Evolutionary conservation across 352 stramenopile genomes (phyloP), one percentile per base, ranked within the genome.

Genomic region (Peronospora destructor): DNA sequence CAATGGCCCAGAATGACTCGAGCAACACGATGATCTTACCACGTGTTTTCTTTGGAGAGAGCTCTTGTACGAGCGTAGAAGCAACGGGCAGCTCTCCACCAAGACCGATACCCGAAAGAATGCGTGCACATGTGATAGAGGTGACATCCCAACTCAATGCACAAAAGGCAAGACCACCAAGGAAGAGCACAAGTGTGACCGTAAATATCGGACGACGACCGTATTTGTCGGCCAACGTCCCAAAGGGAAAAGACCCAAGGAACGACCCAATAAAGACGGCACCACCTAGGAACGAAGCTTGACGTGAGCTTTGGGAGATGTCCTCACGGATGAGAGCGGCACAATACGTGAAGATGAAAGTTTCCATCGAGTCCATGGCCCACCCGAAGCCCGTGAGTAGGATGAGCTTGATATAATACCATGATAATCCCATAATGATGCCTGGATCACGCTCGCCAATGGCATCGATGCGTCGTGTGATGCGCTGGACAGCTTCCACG

Each of bases 301-400:
- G 56, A 17, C 59, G 52, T 8, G 49, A 23, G 35, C 59, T 70
- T 59, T 64, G 56, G 9, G 57, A n/a, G 26, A 84, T 81, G 56
- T 85, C 71, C 23, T 68, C 38, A 2, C 13, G 39, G 41, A 83
- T 80, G 45, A 79, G 56, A 13, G 11, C 12, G 9, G 52, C 47
- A 35, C 66, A 66, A 65, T 85, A 87, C 16, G 60, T 82, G 45
- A 87, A 85, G 39, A 87, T 44, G 42, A 86, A 81, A 19, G 69
- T 85, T 57, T 87, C 75, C 71, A 84, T 85, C 34, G 78, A 74
- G 54, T 89, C 69, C 56, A 89, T 81, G 41, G 78, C 78, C 78
- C 78, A 89, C 45, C 71, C 69, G 29, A 87, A 45, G 29, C 78
- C 78, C 13, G 75, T 75, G 26, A 87, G 61, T 32, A 84, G 46